Evolutionary conservation across 169 alveolate genomes (phyloP), one percentile per base, ranked within the genome.

Genomic region (Fabrea salina): DNA sequence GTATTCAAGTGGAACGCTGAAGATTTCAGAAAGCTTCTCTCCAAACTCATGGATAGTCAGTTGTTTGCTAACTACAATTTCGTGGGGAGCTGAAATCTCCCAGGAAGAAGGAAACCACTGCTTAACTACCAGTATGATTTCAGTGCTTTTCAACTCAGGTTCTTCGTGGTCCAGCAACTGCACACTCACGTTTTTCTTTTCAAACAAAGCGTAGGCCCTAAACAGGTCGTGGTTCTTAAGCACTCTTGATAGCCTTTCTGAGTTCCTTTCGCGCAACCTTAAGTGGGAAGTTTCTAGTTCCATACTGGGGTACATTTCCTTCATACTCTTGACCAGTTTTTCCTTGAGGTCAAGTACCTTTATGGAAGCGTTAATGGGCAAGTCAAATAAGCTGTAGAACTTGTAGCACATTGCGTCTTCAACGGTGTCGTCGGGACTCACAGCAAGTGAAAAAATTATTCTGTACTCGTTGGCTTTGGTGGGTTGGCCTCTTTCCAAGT

Each of bases 401-500:
- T n/a, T n/a, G 44, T 68, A 43, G 4, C 64, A 68, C 11, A 33
- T 22, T n/a, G 40, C 27, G 4, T 68, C 78, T n/a, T n/a, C 27
- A 11, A 41, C 78, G 19, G 78, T 16, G 16, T 43, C 61, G 7
- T 43, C 66, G 19, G 33, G 30, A 41, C 7, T 8, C 39, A 30
- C 22, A 32, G 53, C 78, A 0, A 22, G 32, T 1, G 64, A 43
- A 68, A 68, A 37, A 2, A 22, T 11, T 22, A 41, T n/a, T 40
- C 78, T 68, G 39, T 22, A 43, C 27, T 68, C 37, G 19, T 43
- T 1, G 0, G 64, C 64, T 25, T 27, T 43, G 2, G 78, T 68
- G 8, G 78, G 78, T 3, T 39, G 19, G 13, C 78, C 78, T 8
- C 11, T 11, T 68, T 68, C 78, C 19, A 68, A 19, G 44, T 40